Conservation (phyloP, 768 basidiomycete genomes). For the Trametes punicea region DNA sequence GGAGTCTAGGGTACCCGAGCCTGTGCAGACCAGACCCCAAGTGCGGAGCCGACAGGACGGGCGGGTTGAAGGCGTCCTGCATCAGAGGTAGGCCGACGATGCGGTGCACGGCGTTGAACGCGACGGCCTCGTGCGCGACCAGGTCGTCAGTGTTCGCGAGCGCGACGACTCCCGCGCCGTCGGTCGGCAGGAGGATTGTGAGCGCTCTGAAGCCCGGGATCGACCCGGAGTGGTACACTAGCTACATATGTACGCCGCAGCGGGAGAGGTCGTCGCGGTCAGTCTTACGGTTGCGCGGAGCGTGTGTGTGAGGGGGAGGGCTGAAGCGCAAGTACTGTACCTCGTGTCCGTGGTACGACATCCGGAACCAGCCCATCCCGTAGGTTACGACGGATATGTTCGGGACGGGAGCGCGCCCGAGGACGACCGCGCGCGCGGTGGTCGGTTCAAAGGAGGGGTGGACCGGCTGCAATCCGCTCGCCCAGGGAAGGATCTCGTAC, state of each 20-base stretch:
- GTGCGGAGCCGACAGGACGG: neutral
- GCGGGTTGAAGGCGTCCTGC: neutral
- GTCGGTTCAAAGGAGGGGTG: constrained; percentile 31
- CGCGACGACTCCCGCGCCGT: constrained; percentile 34
- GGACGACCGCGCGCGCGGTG: constrained; percentile 29
- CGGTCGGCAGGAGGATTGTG: constrained; percentile 34
- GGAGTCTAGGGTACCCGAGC: neutral
- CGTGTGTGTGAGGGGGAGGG: neutral
- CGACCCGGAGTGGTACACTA: constrained; percentile 34
- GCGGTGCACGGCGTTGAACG: constrained; percentile 6
- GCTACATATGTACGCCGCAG: no score
- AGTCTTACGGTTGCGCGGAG: no score
- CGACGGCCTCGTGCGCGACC: neutral
- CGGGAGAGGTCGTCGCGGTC: no score
- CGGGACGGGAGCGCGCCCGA: constrained; percentile 6
- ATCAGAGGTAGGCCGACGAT: constrained; percentile 14
- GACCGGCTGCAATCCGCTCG: constrained; percentile 25
- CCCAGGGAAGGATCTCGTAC: constrained; percentile 32
- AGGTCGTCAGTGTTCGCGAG: constrained; percentile 24
- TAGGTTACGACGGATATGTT: constrained; percentile 36
- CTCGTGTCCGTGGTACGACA: constrained; percentile 39
- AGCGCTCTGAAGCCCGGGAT: constrained; percentile 34
- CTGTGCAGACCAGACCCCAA: neutral
- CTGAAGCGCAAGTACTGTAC: constrained; percentile 23
- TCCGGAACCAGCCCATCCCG: constrained; percentile 42